Evolutionary conservation across 345 rosid genomes (phyloP), one percentile per base, ranked within the genome.

Genomic region (Melaleuca alternifolia): DNA sequence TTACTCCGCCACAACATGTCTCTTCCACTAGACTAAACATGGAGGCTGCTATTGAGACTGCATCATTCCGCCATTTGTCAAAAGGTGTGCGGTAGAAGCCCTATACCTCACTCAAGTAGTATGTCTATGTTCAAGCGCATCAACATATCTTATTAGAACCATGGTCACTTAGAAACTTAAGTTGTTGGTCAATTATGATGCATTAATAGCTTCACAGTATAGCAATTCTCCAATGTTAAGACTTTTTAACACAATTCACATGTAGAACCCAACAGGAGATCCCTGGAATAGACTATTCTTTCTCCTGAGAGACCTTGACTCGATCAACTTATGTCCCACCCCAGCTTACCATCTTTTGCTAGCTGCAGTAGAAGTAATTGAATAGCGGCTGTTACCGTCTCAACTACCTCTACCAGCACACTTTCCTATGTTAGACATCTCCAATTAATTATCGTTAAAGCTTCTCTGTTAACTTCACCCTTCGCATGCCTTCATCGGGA

Each of bases 121-220:
- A n/a, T n/a, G n/a, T n/a, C n/a, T n/a, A n/a, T n/a, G 28, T 28
- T 65, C 14, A 0, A 7, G 11, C 0, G 1, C 6, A 0, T 65
- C 12, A 65, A 65, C 3, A 33, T 16, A 33, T 33, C 0, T 0
- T 0, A 0, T 61, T 61, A 15, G 7, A 61, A 1, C 3, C 20
- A 30, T 0, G 0, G 14, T 3, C 30, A 62, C 3, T 62, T 28
- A 33, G 30, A 62, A 62, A 9, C 1, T 30, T 30, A 57, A 51
- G 53, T 51, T 15, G 7, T 3, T 6, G 30, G 0, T 30, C 0
- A 7, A 62, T 5, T 62, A 30, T 13, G 0, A 62, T 62, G 15
- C 15, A 15, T 6, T 18, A 53, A 18, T 23, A 18, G 23, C 24
- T 53, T 2, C 23, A 20, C 8, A 53, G 3, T 7, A 18, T 0